phyloP scores from a whole-genome alignment of 2,329 filamentous ascomycete species.

The Aspergillus sp. region DNA sequence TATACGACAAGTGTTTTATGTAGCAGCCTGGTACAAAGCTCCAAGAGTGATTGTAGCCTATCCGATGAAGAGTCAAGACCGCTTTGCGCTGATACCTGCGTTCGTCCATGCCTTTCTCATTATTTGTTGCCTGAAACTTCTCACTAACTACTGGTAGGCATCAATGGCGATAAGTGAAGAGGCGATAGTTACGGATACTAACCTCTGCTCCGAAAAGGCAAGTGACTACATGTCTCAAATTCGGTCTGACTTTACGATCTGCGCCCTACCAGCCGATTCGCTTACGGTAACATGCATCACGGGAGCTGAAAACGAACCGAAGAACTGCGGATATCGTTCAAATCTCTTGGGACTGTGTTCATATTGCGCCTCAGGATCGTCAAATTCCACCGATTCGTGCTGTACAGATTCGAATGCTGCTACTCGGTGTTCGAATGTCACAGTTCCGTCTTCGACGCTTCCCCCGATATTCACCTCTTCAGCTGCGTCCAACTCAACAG shows the following conservation, averaged over 20 bases:
- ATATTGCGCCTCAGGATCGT: constrained; percentile 79
- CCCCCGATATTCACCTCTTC: constrained; percentile 65
- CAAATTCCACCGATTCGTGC: constrained; percentile 93
- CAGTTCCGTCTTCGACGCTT: constrained; percentile 69
- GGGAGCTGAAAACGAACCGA: constrained; percentile 75
- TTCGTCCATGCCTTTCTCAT: constrained; percentile 46
- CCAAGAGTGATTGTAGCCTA: constrained; percentile 68
- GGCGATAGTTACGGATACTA: constrained; percentile 72
- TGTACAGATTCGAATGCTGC: constrained; percentile 82
- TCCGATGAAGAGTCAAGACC: constrained; percentile 67
- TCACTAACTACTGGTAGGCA: constrained; percentile 54
- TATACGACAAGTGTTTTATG: constrained; percentile 92
- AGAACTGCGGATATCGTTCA: constrained; percentile 81
- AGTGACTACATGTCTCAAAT: constrained; percentile 73
- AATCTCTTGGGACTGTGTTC: constrained; percentile 76
- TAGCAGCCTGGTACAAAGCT: constrained; percentile 92
- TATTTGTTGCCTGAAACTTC: not conserved
- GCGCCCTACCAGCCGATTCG: constrained; percentile 77
- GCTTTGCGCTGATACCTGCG: constrained; percentile 87
- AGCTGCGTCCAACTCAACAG: constrained; percentile 63
- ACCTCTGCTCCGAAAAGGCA: constrained; percentile 69
- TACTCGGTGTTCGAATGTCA: constrained; percentile 71
- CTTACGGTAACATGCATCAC: constrained; percentile 74
- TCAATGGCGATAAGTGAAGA: constrained; percentile 87
- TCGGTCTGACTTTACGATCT: constrained; percentile 88